Percentiles rank a stretch among this genome's conserved stretches.
phyloP scores from a whole-genome alignment of 768 basidiomycete genomes.

The Lepiota venenata region DNA sequence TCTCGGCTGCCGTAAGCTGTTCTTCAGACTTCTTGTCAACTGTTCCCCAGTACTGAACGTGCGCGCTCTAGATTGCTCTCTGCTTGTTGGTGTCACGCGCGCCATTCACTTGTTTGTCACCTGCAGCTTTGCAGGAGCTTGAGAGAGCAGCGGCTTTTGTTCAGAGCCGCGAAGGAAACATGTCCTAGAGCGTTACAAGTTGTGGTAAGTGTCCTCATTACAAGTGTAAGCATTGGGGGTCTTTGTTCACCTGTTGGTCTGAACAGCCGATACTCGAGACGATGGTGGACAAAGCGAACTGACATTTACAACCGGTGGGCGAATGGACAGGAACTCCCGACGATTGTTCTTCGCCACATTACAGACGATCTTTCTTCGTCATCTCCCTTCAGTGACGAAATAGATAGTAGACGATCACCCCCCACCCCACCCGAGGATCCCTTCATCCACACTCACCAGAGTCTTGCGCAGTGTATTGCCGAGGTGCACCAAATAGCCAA shows the following conservation, averaged over 20 bases:
- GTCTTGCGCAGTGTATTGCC: slow-evolving; percentile 42
- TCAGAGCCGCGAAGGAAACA: slow-evolving; percentile 40
- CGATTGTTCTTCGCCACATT: slow-evolving; percentile 36
- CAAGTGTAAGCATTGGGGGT: neutral
- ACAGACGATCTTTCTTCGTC: slow-evolving; percentile 25
- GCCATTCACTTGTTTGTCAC: slow-evolving; percentile 62
- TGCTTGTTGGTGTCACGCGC: slow-evolving; percentile 58
- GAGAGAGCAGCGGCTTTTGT: slow-evolving; percentile 43
- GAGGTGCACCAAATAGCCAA: slow-evolving; percentile 44
- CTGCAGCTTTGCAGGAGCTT: slow-evolving; percentile 61
- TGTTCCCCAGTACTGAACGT: neutral
- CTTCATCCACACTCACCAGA: slow-evolving; percentile 37
- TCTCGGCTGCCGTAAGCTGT: slow-evolving; percentile 45
- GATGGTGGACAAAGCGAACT: slow-evolving; percentile 50
- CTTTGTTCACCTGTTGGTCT: slow-evolving; percentile 8
- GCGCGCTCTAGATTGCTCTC: slow-evolving; percentile 38
- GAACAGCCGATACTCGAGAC: slow-evolving; percentile 43
- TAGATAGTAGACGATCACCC: slow-evolving; percentile 14
- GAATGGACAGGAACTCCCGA: slow-evolving; percentile 40
- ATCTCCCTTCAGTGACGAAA: slow-evolving; percentile 17
- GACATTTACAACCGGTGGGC: slow-evolving; percentile 46
- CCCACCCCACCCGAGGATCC: slow-evolving; percentile 15
- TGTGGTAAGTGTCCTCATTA: slow-evolving; percentile 30
- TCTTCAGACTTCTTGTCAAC: slow-evolving; percentile 1
- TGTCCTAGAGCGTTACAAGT: slow-evolving; percentile 45